Percentiles rank a stretch among this genome's conserved stretches.
Evolutionary conservation across 306 rosid species (phyloP).

Genomic region (Cucumis melo): DNA sequence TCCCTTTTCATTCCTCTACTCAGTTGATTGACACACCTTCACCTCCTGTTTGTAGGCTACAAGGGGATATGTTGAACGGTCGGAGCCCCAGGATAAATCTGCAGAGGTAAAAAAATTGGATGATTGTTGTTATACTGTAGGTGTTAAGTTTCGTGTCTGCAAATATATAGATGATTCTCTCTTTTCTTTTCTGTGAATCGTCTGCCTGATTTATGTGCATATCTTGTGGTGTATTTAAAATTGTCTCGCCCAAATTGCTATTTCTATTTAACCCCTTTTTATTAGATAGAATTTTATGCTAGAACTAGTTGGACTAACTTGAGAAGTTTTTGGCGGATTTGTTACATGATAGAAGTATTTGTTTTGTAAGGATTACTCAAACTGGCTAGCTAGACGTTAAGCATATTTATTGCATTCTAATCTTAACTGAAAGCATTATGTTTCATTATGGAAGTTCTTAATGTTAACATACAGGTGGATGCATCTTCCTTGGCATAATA

Average conservation of each 20-base stretch:
- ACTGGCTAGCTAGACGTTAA: not conserved
- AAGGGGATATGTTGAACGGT: conserved; percentile 34
- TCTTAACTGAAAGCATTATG: not conserved
- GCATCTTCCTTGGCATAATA: not conserved
- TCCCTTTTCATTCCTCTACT: not conserved
- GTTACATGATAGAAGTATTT: not conserved
- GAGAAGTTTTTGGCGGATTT: not conserved
- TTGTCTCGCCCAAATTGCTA: not conserved
- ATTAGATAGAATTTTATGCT: not conserved
- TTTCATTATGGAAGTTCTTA: not conserved
- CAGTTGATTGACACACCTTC: conserved; percentile 6
- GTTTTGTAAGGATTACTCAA: not conserved
- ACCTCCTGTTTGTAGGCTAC: conserved; percentile 36
- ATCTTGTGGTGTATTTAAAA: not conserved
- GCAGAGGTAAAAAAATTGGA: conserved; percentile 39
- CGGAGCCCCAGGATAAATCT: conserved; percentile 48
- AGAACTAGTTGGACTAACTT: not conserved
- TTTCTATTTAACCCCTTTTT: not conserved
- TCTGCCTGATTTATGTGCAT: not conserved
- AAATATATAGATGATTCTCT: not conserved
- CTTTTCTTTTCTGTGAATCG: not conserved
- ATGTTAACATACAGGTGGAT: not conserved
- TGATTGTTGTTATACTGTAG: not conserved
- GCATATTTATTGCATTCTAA: not conserved
- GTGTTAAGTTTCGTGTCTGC: not conserved